Conservation (phyloP, 345 rosid species). For the Brassica incana region DNA sequence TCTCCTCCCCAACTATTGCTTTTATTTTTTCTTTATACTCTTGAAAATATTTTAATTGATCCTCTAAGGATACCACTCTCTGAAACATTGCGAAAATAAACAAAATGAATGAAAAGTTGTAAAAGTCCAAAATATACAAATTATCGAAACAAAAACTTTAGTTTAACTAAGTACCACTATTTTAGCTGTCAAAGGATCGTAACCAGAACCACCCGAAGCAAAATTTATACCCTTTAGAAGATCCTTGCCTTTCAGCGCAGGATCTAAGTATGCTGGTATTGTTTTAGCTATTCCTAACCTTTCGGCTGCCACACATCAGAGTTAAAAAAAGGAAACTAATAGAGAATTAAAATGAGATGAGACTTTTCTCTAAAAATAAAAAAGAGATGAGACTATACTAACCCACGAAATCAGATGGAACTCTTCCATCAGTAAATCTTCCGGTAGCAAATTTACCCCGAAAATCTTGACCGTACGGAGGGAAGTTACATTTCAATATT, state of each 20-base stretch:
- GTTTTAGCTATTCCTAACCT: slow-evolving; percentile 47
- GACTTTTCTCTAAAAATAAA: neutral
- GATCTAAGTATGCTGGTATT: slow-evolving; percentile 56
- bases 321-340: neutral
- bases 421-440: slow-evolving; percentile 25
- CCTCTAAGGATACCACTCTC: slow-evolving; percentile 8
- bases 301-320: slow-evolving; percentile 37
- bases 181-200: slow-evolving; percentile 52
- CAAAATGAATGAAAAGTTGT: neutral
- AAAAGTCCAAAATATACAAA: neutral
- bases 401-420: slow-evolving; percentile 16
- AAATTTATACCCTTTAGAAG: slow-evolving; percentile 57
- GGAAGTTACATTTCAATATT: slow-evolving; percentile 11
- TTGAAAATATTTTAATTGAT: slow-evolving; percentile 43
- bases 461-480: slow-evolving; percentile 17
- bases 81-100: slow-evolving; percentile 14
- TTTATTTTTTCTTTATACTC: slow-evolving; percentile 46
- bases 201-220: slow-evolving; percentile 69
- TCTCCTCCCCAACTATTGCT: slow-evolving; percentile 41
- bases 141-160: neutral
- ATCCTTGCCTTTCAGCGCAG: slow-evolving; percentile 40
- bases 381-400: neutral
- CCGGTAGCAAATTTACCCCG: slow-evolving; percentile 10
- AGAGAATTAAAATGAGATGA: neutral
- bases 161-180: slow-evolving; percentile 34